Conservation (phyloP, 2,329 filamentous ascomycete species). For the Aspergillus vadensis region DNA sequence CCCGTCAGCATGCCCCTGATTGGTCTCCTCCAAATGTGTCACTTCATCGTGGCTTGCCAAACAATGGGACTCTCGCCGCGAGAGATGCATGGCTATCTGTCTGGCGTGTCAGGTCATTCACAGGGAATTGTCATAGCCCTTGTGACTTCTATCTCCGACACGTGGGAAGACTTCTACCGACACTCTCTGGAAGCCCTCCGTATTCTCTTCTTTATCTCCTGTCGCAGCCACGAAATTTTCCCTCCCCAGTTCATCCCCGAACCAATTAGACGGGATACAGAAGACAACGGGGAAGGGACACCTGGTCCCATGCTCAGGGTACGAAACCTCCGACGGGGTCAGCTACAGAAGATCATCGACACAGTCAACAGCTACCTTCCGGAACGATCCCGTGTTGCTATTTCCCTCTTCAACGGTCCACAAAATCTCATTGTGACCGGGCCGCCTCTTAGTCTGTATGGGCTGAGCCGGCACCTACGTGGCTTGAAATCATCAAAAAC, state of each 20-base stretch:
- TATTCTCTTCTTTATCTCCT: conserved; percentile 40
- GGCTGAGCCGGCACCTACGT: neutral
- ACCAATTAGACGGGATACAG: conserved; percentile 11
- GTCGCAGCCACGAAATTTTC: conserved; percentile 30
- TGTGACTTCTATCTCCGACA: conserved; percentile 30
- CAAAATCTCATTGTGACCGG: conserved; percentile 37
- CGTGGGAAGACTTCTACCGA: conserved; percentile 35
- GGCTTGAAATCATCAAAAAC: neutral
- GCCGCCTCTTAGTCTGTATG: conserved; percentile 28
- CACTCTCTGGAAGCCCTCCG: conserved; percentile 30
- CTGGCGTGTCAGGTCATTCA: conserved; percentile 32
- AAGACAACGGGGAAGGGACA: neutral
- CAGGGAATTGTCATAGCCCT: conserved; percentile 42
- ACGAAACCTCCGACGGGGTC: conserved; percentile 21
- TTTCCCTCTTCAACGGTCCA: conserved; percentile 34
- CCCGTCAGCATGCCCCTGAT: conserved; percentile 44
- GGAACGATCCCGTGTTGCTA: conserved; percentile 24
- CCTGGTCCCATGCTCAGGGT: conserved; percentile 31
- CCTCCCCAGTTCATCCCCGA: conserved; percentile 21
- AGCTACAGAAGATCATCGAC: conserved; percentile 23
- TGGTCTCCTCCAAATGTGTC: conserved; percentile 33
- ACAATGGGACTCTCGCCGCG: neutral
- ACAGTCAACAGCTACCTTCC: conserved; percentile 29
- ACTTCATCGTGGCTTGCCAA: neutral
- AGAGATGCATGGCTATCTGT: neutral